Base-by-base conservation (phyloP, 495 filamentous ascomycete genomes). In the Penicillium steckii region DNA sequence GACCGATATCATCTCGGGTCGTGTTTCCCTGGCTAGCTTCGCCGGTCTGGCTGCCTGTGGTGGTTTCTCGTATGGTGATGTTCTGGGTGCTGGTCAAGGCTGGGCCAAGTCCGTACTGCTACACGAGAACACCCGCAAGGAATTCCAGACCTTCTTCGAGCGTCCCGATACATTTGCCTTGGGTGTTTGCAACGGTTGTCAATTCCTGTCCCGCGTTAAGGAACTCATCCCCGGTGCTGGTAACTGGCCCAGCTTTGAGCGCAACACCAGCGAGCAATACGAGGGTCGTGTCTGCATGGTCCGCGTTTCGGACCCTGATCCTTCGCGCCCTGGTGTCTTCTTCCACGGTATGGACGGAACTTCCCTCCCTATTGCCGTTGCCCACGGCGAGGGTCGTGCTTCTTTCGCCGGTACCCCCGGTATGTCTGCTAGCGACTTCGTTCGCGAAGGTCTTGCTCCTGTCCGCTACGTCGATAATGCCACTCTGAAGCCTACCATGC, bases 171-270 rank as follows among this genome's bases (percentile, higher is more conserved):
- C 94, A 8, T 98, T 98, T 70, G 82, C 89, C 7, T 80, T 98
- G 1, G 94, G 95, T 45, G 93, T 97, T 21, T 97, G 94, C 80
- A 98, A 98, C 67, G 94, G 94, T 41, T 97, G 94, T 59, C 94
- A 98, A 70, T 96, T 98, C 83, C 78, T 97, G 18, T 87, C 85
- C 10, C 83, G 87, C 15, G 78, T 98, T 13, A 89, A 87, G 64
- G 83, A 85, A 22, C 72, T 96, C 26, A 95, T 98, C 53, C 93
- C 91, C 3, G 94, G 95, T 19, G 83, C 92, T 4, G 74, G 83
- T 45, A 69, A 84, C 71, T 98, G 91, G 90, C 94, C 94, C 2
- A 83, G 79, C 23, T 98, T 98, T 71, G 86, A 89, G 53, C 78
- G 85, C 43, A 98, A 98, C 68, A 65, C 78, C 40, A 89, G 85